Evolutionary conservation across 306 rosid genomes (phyloP).

Genomic region (Mimosa pudica): DNA sequence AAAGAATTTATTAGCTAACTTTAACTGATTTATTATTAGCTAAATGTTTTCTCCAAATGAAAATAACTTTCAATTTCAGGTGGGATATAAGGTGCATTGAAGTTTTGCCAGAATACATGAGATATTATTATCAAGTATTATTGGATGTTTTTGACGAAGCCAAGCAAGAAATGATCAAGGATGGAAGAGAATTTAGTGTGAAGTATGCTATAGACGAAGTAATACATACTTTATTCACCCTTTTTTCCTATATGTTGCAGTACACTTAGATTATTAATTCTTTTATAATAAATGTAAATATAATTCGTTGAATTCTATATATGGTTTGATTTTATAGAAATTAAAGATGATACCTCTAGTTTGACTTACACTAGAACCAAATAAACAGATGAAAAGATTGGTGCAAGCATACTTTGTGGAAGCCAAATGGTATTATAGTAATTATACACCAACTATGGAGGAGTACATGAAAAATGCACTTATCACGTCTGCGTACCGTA

Average conservation of each 20-base stretch:
- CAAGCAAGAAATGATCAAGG: conserved; percentile 14
- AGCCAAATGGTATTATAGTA: conserved; percentile 34
- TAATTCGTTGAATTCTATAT: too few species aligned
- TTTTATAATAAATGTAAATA: too few species aligned
- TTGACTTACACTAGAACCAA: too few species aligned
- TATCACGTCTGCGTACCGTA: neutral
- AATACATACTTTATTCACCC: neutral
- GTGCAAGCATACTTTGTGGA: neutral
- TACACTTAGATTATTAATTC: neutral
- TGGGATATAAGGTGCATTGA: conserved; percentile 16
- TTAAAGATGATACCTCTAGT: too few species aligned
- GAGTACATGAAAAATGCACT: conserved; percentile 33
- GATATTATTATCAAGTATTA: conserved; percentile 4
- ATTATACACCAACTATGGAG: conserved; percentile 29
- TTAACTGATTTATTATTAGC: too few species aligned
- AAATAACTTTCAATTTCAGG: neutral
- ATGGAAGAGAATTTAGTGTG: conserved; percentile 21
- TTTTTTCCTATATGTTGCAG: too few species aligned
- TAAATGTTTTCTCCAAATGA: neutral
- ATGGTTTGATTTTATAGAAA: too few species aligned
- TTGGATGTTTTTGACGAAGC: conserved; percentile 29
- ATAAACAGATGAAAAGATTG: neutral
- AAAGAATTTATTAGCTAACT: too few species aligned
- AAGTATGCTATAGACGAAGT: conserved; percentile 35
- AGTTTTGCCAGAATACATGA: conserved; percentile 29